These are phyloP conservation scores for Termitomyces sp. DNA, from an alignment of 768 basidiomycete species.

Conservation along the genomic window DNA sequence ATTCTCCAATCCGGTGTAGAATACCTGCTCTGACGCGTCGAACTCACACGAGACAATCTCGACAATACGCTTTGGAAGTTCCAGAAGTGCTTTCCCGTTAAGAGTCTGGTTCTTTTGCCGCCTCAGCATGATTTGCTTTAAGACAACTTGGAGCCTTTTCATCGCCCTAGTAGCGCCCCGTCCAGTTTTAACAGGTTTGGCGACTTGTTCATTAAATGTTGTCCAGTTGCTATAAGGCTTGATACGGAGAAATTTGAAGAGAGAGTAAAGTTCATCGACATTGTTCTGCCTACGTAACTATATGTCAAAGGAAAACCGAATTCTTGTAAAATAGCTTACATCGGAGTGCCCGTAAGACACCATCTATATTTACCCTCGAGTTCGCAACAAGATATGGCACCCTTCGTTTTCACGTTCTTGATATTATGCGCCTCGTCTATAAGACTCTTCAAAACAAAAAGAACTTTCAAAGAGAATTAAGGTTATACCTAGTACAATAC, in stretches of 20 bases:
- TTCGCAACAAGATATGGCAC: constrained; percentile 72
- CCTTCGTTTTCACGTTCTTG: constrained; percentile 80
- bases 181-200: constrained; percentile 72
- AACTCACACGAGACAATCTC: constrained; percentile 75
- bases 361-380: constrained; percentile 79
- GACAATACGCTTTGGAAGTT: constrained; percentile 72
- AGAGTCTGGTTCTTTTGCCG: constrained; percentile 69
- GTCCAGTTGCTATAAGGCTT: constrained; percentile 78
- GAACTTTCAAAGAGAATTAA: constrained; percentile 5
- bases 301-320: constrained; percentile 19
- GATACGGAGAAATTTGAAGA: constrained; percentile 84
- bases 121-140: constrained; percentile 86
- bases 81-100: constrained; percentile 79
- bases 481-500: constrained; percentile 73
- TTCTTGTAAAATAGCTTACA: constrained; percentile 35
- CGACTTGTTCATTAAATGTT: constrained; percentile 75
- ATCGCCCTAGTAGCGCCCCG: constrained; percentile 59
- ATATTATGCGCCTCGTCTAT: constrained; percentile 95
- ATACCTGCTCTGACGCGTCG: constrained; percentile 66
- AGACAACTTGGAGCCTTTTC: constrained; percentile 82
- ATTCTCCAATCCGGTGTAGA: constrained; percentile 69
- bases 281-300: constrained; percentile 71
- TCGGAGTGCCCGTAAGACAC: constrained; percentile 84
- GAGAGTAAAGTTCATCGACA: constrained; percentile 83
- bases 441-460: background rate